Evolutionary conservation across 805 yeast genomes (phyloP).

Genomic region (Jamesozyma hellenica): DNA sequence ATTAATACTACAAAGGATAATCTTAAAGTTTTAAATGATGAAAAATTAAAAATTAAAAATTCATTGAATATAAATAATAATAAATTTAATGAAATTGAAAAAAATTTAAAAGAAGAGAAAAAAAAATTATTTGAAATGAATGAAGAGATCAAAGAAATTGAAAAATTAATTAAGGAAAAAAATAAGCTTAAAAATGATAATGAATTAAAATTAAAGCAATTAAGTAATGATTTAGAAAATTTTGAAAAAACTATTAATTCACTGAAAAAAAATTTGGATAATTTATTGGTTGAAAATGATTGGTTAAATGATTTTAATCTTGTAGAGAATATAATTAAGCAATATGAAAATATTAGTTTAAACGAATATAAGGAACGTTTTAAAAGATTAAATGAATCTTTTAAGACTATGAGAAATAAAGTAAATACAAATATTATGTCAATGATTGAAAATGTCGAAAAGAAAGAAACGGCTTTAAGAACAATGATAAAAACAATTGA

Average conservation of each 20-base stretch:
- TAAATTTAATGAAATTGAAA: slow-evolving; percentile 22
- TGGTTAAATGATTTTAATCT: slow-evolving; percentile 67
- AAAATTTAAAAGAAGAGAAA: slow-evolving; percentile 33
- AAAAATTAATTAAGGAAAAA: slow-evolving; percentile 36
- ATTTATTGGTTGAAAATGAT: slow-evolving; percentile 43
- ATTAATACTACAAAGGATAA: slow-evolving; percentile 29
- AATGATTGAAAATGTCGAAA: slow-evolving; percentile 85
- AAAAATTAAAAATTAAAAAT: slow-evolving; percentile 20
- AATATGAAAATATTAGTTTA: slow-evolving; percentile 53
- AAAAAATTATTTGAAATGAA: slow-evolving; percentile 55
- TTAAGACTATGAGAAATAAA: slow-evolving; percentile 62
- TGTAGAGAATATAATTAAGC: slow-evolving; percentile 45
- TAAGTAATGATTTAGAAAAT: slow-evolving; percentile 47
- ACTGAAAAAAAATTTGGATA: slow-evolving; percentile 34
- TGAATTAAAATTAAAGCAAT: slow-evolving; percentile 43
- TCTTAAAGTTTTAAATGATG: slow-evolving; percentile 30
- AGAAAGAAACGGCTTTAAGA: slow-evolving; percentile 66
- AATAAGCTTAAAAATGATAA: slow-evolving; percentile 33
- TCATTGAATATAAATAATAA: slow-evolving; percentile 17
- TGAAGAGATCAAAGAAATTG: slow-evolving; percentile 63
- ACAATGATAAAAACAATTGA: slow-evolving; percentile 80
- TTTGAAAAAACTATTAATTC: slow-evolving; percentile 31
- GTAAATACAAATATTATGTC: slow-evolving; percentile 82
- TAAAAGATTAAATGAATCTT: slow-evolving; percentile 44
- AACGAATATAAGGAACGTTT: slow-evolving; percentile 52